Evolutionary conservation across 2,329 filamentous ascomycete species (phyloP).

Genomic region (Leptographium lundbergii): DNA sequence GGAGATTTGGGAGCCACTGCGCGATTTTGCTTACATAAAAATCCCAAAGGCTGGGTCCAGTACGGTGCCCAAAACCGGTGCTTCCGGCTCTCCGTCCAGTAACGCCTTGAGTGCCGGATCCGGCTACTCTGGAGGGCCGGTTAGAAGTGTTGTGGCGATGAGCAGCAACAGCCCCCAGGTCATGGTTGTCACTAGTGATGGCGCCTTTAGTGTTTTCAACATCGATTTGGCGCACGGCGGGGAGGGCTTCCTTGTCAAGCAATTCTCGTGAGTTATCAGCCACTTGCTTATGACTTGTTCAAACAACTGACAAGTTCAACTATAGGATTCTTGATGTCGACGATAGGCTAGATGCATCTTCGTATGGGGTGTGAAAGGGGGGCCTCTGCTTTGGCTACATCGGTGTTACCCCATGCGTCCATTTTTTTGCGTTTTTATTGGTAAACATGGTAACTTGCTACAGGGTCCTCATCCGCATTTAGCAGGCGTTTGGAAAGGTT

Average conservation of each 20-base stretch:
- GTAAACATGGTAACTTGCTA: not conserved
- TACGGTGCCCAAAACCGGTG: slow-evolving; percentile 11
- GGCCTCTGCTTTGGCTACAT: not conserved
- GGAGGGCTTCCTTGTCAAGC: slow-evolving; percentile 80
- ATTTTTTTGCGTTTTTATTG: not conserved
- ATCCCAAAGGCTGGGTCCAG: slow-evolving; percentile 50
- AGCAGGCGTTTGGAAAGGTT: not conserved
- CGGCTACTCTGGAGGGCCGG: slow-evolving; percentile 30
- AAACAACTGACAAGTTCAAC: not conserved
- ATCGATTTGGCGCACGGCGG: slow-evolving; percentile 92
- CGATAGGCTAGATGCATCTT: slow-evolving; percentile 39
- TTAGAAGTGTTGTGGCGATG: slow-evolving; percentile 93
- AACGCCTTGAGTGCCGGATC: slow-evolving; percentile 5
- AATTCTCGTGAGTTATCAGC: slow-evolving; percentile 64
- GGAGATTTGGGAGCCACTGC: slow-evolving; percentile 91
- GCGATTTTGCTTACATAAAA: slow-evolving; percentile 95
- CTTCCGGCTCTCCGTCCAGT: slow-evolving; percentile 4
- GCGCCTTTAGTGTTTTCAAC: slow-evolving; percentile 87
- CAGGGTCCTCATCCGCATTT: not conserved
- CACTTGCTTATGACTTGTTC: not conserved
- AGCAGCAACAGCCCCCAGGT: slow-evolving; percentile 89
- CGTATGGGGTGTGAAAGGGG: slow-evolving; percentile 18
- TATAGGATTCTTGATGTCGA: slow-evolving; percentile 40
- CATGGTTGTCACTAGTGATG: slow-evolving; percentile 96
- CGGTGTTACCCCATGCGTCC: not conserved